Percentiles rank a stretch among this genome's conserved stretches.
These are phyloP conservation scores for Venturia effusa DNA, from an alignment of 2,329 filamentous ascomycete species.

Conservation along the genomic window DNA sequence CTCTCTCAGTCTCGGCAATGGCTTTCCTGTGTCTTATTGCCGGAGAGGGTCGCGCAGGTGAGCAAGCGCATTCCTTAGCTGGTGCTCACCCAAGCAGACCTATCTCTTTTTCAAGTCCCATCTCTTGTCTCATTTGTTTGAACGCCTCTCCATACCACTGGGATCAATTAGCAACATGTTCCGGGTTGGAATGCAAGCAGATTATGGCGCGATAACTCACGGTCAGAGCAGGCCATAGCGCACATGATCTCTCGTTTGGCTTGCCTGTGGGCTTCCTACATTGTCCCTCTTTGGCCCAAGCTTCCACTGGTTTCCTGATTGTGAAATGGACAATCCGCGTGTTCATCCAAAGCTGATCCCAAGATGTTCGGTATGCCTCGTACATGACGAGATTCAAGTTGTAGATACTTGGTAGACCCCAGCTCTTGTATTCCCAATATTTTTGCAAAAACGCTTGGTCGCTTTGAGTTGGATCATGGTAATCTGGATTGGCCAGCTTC, in stretches of 20 bases:
- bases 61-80: neutral
- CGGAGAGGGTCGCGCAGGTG: neutral
- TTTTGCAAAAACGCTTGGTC: slow-evolving; percentile 21
- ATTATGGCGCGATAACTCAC: neutral
- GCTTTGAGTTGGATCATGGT: slow-evolving; percentile 19
- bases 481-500: slow-evolving; percentile 15
- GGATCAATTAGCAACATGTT: neutral
- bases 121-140: slow-evolving; percentile 1
- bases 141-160: slow-evolving; percentile 2
- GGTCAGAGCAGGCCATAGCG: neutral
- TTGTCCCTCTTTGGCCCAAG: neutral
- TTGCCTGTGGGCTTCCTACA: neutral
- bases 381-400: slow-evolving; percentile 19
- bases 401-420: slow-evolving; percentile 20
- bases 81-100: neutral
- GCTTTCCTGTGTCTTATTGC: too few species aligned
- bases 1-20: too few species aligned
- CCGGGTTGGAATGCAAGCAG: neutral
- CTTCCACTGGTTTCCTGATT: neutral
- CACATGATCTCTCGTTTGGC: neutral
- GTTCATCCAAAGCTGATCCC: slow-evolving; percentile 3
- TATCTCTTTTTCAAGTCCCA: neutral
- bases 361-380: neutral
- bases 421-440: slow-evolving; percentile 19
- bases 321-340: slow-evolving; percentile 6